phyloP scores from a whole-genome alignment of 441 rosid species.

The Bruguiera hainesii region DNA sequence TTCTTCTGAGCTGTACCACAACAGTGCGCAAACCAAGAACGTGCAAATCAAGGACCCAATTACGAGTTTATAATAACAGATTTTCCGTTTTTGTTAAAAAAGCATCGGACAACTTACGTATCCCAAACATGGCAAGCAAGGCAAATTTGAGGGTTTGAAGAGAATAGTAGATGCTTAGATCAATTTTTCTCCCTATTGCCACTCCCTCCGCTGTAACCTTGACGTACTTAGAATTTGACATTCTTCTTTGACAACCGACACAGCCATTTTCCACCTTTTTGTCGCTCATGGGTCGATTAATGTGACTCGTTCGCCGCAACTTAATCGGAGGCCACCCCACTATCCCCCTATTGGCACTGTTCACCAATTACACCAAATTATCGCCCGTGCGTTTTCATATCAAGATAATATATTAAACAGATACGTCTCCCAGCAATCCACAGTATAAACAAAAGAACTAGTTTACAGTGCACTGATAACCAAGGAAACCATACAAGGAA shows the following conservation, averaged over 20 bases:
- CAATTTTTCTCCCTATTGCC: slow-evolving; percentile 63
- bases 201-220: slow-evolving; percentile 78
- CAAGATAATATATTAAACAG: neutral
- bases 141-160: slow-evolving; percentile 40
- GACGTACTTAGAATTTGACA: slow-evolving; percentile 45
- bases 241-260: slow-evolving; percentile 13
- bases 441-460: too few species aligned
- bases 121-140: slow-evolving; percentile 52
- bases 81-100: neutral
- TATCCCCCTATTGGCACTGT: slow-evolving; percentile 22
- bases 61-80: neutral
- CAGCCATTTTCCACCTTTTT: slow-evolving; percentile 22
- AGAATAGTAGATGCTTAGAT: slow-evolving; percentile 41
- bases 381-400: neutral
- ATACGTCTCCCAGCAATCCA: too few species aligned
- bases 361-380: neutral
- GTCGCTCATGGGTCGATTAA: neutral
- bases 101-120: slow-evolving; percentile 19
- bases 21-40: neutral
- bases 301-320: slow-evolving; percentile 19
- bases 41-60: neutral
- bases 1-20: slow-evolving; percentile 34
- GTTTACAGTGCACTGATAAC: too few species aligned
- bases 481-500: too few species aligned
- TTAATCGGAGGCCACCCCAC: slow-evolving; percentile 70